Evolutionary conservation across 2,329 filamentous ascomycete genomes (phyloP).

Genomic region (Talaromyces albobiverticillius): DNA sequence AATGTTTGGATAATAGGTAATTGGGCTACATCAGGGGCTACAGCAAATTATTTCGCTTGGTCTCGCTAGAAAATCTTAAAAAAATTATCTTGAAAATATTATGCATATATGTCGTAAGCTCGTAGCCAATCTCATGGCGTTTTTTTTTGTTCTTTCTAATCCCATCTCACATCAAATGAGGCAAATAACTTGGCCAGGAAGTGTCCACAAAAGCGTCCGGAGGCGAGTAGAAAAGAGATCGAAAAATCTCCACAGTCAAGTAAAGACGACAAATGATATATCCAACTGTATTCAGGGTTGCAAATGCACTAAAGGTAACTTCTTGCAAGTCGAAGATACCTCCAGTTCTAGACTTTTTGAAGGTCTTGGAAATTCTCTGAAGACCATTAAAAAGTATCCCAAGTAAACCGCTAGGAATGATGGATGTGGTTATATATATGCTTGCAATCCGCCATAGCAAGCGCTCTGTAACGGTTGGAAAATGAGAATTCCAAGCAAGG

Average conservation of each 20-base stretch:
- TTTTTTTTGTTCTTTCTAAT: background rate
- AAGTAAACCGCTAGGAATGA: background rate
- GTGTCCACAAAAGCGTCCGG: background rate
- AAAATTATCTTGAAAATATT: no score
- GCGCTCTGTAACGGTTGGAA: conserved; percentile 22
- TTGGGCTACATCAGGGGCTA: background rate
- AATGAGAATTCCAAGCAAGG: conserved; percentile 25
- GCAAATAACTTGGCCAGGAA: background rate
- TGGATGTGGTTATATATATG: conserved; percentile 2
- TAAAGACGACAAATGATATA: background rate
- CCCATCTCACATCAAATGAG: background rate
- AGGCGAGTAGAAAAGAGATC: background rate
- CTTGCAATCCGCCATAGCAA: conserved; percentile 18
- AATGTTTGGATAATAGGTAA: background rate
- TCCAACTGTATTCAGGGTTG: background rate
- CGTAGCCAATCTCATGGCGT: no score
- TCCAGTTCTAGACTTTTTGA: no score
- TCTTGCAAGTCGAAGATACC: no score
- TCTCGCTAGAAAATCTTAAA: no score
- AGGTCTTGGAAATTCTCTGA: background rate
- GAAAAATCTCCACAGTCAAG: background rate
- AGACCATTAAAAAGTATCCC: background rate
- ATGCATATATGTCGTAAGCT: no score
- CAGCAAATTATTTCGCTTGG: no score
- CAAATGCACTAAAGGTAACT: background rate